phyloP scores from a whole-genome alignment of 2,329 filamentous ascomycete genomes.

The Claviceps arundinis region DNA sequence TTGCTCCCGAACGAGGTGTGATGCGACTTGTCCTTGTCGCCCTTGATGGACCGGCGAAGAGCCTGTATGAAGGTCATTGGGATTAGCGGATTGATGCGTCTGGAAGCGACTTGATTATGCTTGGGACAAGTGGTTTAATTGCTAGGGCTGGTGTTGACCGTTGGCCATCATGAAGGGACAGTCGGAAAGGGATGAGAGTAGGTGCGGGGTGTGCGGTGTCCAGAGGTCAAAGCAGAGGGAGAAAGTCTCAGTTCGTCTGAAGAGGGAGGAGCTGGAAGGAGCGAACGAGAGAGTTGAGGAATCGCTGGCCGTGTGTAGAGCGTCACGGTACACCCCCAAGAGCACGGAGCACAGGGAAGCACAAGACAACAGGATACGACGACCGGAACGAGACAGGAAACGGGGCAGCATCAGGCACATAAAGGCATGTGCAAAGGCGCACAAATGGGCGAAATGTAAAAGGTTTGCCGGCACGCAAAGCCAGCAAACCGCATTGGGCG shows the following conservation, averaged over 20 bases:
- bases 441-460: neutral
- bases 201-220: neutral
- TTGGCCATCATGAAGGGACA: neutral
- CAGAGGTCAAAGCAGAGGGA: neutral
- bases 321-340: neutral
- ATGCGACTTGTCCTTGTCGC: slow-evolving; percentile 67
- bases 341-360: neutral
- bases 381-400: neutral
- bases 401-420: neutral
- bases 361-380: neutral
- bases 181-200: neutral
- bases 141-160: neutral
- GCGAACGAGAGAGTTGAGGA: slow-evolving; percentile 2
- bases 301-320: neutral
- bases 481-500: neutral
- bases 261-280: slow-evolving; percentile 7
- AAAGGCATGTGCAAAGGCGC: neutral
- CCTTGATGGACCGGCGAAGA: slow-evolving; percentile 79
- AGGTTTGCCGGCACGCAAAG: neutral
- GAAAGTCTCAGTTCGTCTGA: neutral
- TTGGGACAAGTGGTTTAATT: neutral
- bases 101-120: neutral
- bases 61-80: slow-evolving; percentile 43
- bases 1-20: slow-evolving; percentile 65
- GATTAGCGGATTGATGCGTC: slow-evolving; percentile 20